phyloP scores from a whole-genome alignment of 176 grass and related monocot species.

The Echinochloa phyllopogon region DNA sequence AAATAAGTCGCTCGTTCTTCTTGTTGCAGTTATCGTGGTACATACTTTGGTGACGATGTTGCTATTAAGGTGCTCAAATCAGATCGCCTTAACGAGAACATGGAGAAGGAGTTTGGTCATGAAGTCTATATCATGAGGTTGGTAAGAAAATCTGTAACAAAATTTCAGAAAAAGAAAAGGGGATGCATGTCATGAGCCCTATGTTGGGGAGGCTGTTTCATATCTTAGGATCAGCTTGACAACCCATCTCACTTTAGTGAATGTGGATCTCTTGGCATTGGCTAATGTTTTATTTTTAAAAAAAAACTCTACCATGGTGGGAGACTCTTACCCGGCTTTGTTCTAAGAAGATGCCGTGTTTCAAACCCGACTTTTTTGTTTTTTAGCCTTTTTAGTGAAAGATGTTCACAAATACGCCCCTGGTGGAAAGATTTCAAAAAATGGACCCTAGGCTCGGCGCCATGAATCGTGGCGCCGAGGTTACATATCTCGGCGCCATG shows the following conservation, averaged over 20 bases:
- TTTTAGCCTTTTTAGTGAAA: no score
- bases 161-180: not conserved
- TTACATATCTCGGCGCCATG: no score
- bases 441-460: no score
- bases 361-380: no score
- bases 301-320: not conserved
- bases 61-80: constrained; percentile 81
- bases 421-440: no score
- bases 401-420: no score
- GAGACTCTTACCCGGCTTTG: no score
- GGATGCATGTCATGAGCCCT: not conserved
- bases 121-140: constrained; percentile 86
- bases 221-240: not conserved
- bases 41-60: constrained; percentile 78
- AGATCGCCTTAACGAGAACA: constrained; percentile 65
- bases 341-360: no score
- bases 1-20: not conserved
- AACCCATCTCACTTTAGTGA: not conserved
- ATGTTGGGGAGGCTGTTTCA: not conserved
- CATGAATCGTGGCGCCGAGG: no score
- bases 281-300: not conserved
- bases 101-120: constrained; percentile 73
- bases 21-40: constrained; percentile 62
- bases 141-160: not conserved
- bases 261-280: not conserved